Conservation (phyloP, 163 green algal species). For the Picocystis sp. region DNA sequence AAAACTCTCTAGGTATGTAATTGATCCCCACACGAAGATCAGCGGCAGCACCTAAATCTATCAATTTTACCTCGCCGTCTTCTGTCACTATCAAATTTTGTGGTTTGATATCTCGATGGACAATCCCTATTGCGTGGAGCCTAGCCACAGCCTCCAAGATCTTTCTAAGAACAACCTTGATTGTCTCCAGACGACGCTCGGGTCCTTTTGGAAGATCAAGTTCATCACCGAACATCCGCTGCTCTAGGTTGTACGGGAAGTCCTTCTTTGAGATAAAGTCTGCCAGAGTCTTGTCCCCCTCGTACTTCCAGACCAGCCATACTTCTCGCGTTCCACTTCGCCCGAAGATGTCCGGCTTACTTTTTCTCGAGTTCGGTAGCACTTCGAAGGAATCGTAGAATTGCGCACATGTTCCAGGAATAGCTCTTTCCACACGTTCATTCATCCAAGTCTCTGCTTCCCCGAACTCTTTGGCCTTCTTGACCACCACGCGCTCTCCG, state of each 20-base stretch:
- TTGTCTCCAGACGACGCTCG: constrained; percentile 17
- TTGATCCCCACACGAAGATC: constrained; percentile 94
- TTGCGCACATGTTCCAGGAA: constrained; percentile 15
- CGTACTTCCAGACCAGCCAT: constrained; percentile 69
- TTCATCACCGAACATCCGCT: constrained; percentile 47
- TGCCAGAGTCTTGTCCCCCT: constrained; percentile 60
- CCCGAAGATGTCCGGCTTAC: neutral
- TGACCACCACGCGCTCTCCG: constrained; percentile 45
- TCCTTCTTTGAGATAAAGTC: constrained; percentile 53
- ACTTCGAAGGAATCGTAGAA: constrained; percentile 19
- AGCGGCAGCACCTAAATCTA: constrained; percentile 87
- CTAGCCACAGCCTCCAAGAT: constrained; percentile 15
- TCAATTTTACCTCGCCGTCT: constrained; percentile 69
- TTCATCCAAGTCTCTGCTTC: constrained; percentile 92
- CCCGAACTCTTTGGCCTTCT: constrained; percentile 84
- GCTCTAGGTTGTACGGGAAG: constrained; percentile 70
- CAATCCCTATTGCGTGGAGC: constrained; percentile 71
- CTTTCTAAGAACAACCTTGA: constrained; percentile 20
- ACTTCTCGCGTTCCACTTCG: constrained; percentile 1
- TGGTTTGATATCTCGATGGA: constrained; percentile 91
- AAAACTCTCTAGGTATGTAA: constrained; percentile 90
- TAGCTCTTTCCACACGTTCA: constrained; percentile 57
- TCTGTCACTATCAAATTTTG: constrained; percentile 76
- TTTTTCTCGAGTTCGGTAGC: constrained; percentile 10
- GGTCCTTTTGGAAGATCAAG: constrained; percentile 40